These are phyloP conservation scores for Austroboletus eburneus DNA, from an alignment of 768 basidiomycete species.

Conservation along the genomic window DNA sequence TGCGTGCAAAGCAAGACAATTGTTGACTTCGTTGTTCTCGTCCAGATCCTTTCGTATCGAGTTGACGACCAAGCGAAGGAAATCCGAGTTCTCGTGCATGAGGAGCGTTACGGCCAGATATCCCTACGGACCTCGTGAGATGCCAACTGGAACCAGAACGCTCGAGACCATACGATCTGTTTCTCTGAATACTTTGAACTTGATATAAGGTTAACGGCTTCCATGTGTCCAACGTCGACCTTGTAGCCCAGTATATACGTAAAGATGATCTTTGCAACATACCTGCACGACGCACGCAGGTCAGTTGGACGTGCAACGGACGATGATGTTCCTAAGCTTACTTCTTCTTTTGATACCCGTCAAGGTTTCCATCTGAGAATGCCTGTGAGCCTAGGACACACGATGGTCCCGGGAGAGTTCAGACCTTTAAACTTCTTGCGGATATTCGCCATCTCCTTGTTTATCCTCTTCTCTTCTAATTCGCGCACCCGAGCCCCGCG, in stretches of 20 bases:
- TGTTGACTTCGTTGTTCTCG: conserved; percentile 89
- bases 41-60: conserved; percentile 97
- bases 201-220: conserved; percentile 96
- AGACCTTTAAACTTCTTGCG: conserved; percentile 97
- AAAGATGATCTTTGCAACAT: conserved; percentile 98
- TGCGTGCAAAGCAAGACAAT: conserved; percentile 94
- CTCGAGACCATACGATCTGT: conserved; percentile 75
- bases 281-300: conserved; percentile 45
- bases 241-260: conserved; percentile 99
- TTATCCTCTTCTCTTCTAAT: conserved; percentile 97
- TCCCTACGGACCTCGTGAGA: conserved; percentile 50
- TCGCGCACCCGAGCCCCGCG: conserved; percentile 95
- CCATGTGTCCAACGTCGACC: conserved; percentile 99
- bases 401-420: conserved; percentile 5
- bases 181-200: conserved; percentile 97
- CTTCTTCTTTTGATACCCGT: conserved; percentile 94
- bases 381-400: conserved; percentile 2
- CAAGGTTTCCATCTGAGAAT: conserved; percentile 70
- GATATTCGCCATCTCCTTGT: conserved; percentile 99
- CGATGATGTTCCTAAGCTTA: conserved; percentile 33
- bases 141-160: not conserved
- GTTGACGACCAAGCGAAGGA: conserved; percentile 94
- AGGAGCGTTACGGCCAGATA: conserved; percentile 95
- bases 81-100: conserved; percentile 99
- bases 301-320: conserved; percentile 12